Conservation (phyloP, 2,329 filamentous ascomycete genomes). For the Trichoderma cornu-damae region DNA sequence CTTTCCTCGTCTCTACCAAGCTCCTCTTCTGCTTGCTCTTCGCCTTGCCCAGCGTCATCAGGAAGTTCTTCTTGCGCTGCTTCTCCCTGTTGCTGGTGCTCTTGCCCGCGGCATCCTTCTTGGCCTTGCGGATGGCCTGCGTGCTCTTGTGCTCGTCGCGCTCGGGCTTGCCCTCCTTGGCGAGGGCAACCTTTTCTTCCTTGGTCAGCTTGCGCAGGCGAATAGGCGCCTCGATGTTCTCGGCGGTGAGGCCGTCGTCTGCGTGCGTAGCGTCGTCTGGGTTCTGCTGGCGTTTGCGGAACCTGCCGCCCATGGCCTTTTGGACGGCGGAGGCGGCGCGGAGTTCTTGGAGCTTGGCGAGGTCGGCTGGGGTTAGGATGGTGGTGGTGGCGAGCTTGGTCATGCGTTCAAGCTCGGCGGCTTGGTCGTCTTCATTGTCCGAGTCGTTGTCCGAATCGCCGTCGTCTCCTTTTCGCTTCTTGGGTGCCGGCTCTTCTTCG, state of each 20-base stretch:
- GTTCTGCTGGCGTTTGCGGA: slow-evolving; percentile 46
- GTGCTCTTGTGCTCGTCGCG: slow-evolving; percentile 79
- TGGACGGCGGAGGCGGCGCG: slow-evolving; percentile 68
- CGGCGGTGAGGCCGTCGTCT: slow-evolving; percentile 85
- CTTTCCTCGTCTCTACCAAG: slow-evolving; percentile 76
- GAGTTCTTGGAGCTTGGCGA: slow-evolving; percentile 90
- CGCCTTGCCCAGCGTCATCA: slow-evolving; percentile 97
- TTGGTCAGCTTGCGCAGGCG: slow-evolving; percentile 78
- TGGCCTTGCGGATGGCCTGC: slow-evolving; percentile 75
- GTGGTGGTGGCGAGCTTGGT: slow-evolving; percentile 84
- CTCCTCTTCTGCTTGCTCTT: slow-evolving; percentile 94
- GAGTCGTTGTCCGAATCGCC: slow-evolving; percentile 27
- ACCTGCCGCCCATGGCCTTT: slow-evolving; percentile 48
- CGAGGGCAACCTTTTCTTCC: slow-evolving; percentile 80
- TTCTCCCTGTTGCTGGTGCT: slow-evolving; percentile 98
- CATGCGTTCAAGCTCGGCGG: slow-evolving; percentile 46
- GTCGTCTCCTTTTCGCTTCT: slow-evolving; percentile 37
- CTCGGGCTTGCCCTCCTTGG: slow-evolving; percentile 74
- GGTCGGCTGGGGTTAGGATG: slow-evolving; percentile 90
- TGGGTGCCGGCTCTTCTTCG: slow-evolving; percentile 65
- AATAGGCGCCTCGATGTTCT: slow-evolving; percentile 83
- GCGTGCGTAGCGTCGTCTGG: slow-evolving; percentile 54
- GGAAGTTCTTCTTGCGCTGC: slow-evolving; percentile 92
- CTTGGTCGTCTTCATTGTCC: slow-evolving; percentile 39
- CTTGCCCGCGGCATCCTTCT: slow-evolving; percentile 86